Conservation (phyloP, 208 protist species). For the Trypanosoma congolense region DNA sequence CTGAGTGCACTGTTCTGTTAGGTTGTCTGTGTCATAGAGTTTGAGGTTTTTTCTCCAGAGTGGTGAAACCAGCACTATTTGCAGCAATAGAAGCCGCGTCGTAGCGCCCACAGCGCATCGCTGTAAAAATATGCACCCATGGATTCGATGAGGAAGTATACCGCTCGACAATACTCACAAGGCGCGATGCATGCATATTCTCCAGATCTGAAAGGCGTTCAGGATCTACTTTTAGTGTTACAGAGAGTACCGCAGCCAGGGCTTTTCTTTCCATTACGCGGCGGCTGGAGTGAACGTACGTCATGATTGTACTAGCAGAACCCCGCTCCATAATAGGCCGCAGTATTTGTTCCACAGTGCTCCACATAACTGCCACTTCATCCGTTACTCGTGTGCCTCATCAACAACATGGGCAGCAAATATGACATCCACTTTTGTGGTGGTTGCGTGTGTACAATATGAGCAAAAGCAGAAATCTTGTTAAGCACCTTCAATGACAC, state of each 20-base stretch:
- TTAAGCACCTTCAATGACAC: constrained; percentile 35
- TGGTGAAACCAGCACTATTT: constrained; percentile 29
- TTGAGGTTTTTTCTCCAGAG: constrained; percentile 35
- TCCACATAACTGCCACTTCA: constrained; percentile 55
- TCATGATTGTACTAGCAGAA: constrained; percentile 30
- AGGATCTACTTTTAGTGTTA: constrained; percentile 43
- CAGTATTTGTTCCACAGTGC: constrained; percentile 42
- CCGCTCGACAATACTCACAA: constrained; percentile 45
- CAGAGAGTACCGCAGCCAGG: constrained; percentile 37
- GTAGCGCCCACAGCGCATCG: constrained; percentile 77
- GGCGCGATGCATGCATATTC: constrained; percentile 40
- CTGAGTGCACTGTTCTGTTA: constrained; percentile 32
- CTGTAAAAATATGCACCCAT: constrained; percentile 59
- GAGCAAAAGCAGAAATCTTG: constrained; percentile 50
- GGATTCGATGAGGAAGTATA: constrained; percentile 34
- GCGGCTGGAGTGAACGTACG: constrained; percentile 63
- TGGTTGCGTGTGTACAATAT: constrained; percentile 46
- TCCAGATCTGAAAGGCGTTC: constrained; percentile 46
- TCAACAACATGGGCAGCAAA: constrained; percentile 51
- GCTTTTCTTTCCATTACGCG: constrained; percentile 64
- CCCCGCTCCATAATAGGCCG: constrained; percentile 39
- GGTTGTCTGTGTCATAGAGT: constrained; percentile 22
- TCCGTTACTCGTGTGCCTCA: constrained; percentile 28
- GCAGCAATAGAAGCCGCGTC: constrained; percentile 56
- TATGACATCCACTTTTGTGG: constrained; percentile 50